Evolutionary conservation across 441 rosid genomes (phyloP), one percentile per base, ranked within the genome.

Genomic region (Pelargonium australe): DNA sequence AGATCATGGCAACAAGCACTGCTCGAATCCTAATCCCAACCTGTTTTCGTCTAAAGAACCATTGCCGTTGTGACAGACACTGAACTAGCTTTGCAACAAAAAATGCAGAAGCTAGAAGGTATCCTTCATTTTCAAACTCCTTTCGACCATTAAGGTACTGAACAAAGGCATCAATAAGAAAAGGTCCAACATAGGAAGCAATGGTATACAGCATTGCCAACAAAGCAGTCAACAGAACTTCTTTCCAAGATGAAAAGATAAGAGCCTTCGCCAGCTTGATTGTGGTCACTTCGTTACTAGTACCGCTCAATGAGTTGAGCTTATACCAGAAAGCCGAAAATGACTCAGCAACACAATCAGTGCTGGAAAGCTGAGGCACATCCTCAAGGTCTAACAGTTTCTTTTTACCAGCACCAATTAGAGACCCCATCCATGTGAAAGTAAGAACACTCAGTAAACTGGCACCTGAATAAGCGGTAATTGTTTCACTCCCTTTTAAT

Each of bases 101-200:
- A 68, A 88, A 86, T 1, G 75, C 63, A 0, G 73, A 75, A 71
- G 81, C 89, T 25, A 88, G 71, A 68, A 82, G 28, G 72, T 75
- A 77, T n/a, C 94, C 89, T 66, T 84, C 84, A 13, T 78, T 69
- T 68, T 80, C 63, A 70, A 76, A 86, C 7, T 71, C 66, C 5
- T 80, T 80, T 28, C 64, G 67, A 63, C 96, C 93, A 12, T 79
- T 84, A 5, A 93, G 90, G 80, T 82, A 89, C 68, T 86, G 97
- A 72, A 93, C 97, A 41, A 88, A 89, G 7, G 68, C 76, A 69
- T 86, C 92, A 51, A 93, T 91, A 75, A 90, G 91, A 73, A 85
- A 87, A 0, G 96, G 98, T 6, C 96, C 95, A 34, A 87, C 92
- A 14, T 89, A 93, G 61, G 86, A 79, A 67, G 96, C 88, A 20